Conservation (phyloP, 1,139 yeast species). For the Williopsis jadinii region DNA sequence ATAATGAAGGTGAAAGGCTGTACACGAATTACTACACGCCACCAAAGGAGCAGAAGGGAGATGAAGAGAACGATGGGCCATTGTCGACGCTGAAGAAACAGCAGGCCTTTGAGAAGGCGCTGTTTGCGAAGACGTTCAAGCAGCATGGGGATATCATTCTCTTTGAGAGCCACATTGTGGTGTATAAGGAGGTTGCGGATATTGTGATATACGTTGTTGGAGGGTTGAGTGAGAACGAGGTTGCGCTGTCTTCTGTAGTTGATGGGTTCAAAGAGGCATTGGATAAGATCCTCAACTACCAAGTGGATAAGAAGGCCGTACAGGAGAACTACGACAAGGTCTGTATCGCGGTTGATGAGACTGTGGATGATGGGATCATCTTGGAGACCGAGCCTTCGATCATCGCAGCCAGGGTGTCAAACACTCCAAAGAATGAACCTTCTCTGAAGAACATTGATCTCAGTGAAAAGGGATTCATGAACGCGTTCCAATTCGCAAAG, state of each 20-base stretch:
- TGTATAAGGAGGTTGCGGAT: constrained; percentile 78
- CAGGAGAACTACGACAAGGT: constrained; percentile 83
- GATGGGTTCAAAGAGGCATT: constrained; percentile 76
- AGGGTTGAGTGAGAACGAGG: constrained; percentile 79
- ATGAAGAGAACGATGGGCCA: constrained; percentile 13
- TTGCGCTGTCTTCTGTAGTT: constrained; percentile 69
- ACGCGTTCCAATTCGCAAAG: constrained; percentile 85
- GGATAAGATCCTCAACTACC: constrained; percentile 66
- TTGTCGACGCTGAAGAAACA: constrained; percentile 53
- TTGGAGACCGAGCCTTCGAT: constrained; percentile 85
- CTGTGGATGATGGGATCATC: constrained; percentile 86
- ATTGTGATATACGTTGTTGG: constrained; percentile 68
- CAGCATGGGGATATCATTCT: constrained; percentile 75
- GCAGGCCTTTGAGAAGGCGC: constrained; percentile 62
- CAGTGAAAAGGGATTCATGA: constrained; percentile 79
- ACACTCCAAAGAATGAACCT: constrained; percentile 64
- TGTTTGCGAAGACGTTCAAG: constrained; percentile 71
- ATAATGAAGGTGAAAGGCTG: constrained; percentile 72
- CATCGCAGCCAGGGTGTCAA: constrained; percentile 84
- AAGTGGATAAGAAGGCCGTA: constrained; percentile 72
- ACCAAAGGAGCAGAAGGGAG: constrained; percentile 36
- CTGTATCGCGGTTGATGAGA: constrained; percentile 81
- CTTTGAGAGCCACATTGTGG: constrained; percentile 69
- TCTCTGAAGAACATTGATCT: constrained; percentile 62
- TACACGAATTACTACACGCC: constrained; percentile 80